Conservation (phyloP, 179 eudicot genomes). For the Patellifolia procumbens region DNA sequence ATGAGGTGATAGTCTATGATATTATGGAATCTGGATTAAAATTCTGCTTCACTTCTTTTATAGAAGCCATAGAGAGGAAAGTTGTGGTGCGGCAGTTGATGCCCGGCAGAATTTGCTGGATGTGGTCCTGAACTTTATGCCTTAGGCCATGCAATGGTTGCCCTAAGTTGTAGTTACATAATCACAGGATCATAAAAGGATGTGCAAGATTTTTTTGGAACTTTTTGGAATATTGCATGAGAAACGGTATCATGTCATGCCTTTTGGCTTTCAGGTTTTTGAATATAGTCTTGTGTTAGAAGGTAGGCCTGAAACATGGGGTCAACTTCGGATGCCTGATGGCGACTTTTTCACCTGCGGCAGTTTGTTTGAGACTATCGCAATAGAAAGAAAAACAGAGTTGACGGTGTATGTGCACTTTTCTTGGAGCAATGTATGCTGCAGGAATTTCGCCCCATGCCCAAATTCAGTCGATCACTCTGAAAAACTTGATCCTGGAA, state of each 20-base stretch:
- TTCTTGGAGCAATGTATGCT: constrained; percentile 40
- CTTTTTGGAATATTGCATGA: background rate
- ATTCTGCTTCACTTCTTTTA: background rate
- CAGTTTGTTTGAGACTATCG: constrained; percentile 47
- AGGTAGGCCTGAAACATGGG: constrained; percentile 47
- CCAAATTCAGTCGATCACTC: constrained; percentile 24
- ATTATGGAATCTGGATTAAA: background rate
- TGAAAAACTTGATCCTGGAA: constrained; percentile 56
- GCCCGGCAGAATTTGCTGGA: background rate
- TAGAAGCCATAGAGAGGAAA: background rate
- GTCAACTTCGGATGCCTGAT: constrained; percentile 35
- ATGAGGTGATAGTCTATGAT: constrained; percentile 56
- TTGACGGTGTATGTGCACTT: constrained; percentile 49
- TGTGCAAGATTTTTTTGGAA: background rate
- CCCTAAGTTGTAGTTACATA: background rate
- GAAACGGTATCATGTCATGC: constrained; percentile 8
- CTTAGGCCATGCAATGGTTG: background rate
- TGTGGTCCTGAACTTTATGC: background rate
- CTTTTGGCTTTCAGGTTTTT: constrained; percentile 50
- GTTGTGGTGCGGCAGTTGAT: background rate
- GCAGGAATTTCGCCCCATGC: constrained; percentile 26
- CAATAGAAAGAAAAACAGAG: constrained; percentile 31
- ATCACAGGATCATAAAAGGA: background rate
- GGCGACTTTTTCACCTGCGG: constrained; percentile 56
- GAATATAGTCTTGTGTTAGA: constrained; percentile 70